phyloP scores from a whole-genome alignment of 2,329 filamentous ascomycete genomes.

The Exophiala phaeomuriformis region DNA sequence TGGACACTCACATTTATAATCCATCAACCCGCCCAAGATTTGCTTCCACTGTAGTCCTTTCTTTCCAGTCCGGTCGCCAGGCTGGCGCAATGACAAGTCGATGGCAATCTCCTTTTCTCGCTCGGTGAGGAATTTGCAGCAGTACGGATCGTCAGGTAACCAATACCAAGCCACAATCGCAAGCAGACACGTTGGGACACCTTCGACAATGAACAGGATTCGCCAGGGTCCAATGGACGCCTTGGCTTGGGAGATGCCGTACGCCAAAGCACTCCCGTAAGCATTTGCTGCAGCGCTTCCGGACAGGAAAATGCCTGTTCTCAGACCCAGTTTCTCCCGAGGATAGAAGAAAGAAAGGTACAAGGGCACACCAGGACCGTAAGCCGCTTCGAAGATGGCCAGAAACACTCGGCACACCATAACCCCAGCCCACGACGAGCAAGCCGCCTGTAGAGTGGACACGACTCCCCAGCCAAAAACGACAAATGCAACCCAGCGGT shows the following conservation, averaged over 20 bases:
- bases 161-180: slow-evolving; percentile 49
- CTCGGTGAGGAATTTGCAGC: slow-evolving; percentile 37
- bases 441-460: slow-evolving; percentile 27
- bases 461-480: slow-evolving; percentile 28
- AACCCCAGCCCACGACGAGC: slow-evolving; percentile 25
- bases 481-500: slow-evolving; percentile 26
- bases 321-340: slow-evolving; percentile 49
- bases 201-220: slow-evolving; percentile 59
- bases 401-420: slow-evolving; percentile 35
- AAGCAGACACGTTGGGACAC: slow-evolving; percentile 52
- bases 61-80: slow-evolving; percentile 24
- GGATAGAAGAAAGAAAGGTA: slow-evolving; percentile 54
- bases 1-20: slow-evolving; percentile 40
- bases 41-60: slow-evolving; percentile 41
- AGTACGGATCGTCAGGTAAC: slow-evolving; percentile 41
- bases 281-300: slow-evolving; percentile 36
- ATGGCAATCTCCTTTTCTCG: slow-evolving; percentile 33
- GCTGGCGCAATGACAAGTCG: slow-evolving; percentile 24
- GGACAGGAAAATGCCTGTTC: slow-evolving; percentile 47
- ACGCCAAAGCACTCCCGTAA: slow-evolving; percentile 37
- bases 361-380: slow-evolving; percentile 42
- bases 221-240: slow-evolving; percentile 55
- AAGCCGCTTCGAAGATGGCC: slow-evolving; percentile 34
- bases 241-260: slow-evolving; percentile 53
- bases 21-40: slow-evolving; percentile 39